Conservation (phyloP, 2,329 filamentous ascomycete genomes). For the Coniochaeta pulveracea region DNA sequence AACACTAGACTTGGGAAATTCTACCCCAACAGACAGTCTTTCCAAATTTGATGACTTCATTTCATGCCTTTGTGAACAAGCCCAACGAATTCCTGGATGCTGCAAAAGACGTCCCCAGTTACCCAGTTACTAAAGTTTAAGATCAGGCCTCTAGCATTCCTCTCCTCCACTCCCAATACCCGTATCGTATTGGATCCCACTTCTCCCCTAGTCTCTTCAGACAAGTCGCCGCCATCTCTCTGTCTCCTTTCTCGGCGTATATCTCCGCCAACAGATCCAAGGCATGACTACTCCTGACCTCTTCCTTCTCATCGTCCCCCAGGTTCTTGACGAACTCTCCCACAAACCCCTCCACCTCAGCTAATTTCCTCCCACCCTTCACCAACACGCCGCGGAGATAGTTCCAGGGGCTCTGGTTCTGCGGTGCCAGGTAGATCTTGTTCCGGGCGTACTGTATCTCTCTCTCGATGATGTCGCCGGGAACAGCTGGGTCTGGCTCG, state of each 20-base stretch:
- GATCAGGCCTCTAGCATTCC: slow-evolving; percentile 27
- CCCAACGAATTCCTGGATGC: no score
- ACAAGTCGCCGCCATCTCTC: slow-evolving; percentile 54
- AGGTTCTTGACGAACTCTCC: slow-evolving; percentile 37
- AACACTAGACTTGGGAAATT: no score
- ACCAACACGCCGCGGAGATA: slow-evolving; percentile 70
- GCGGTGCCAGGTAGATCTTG: slow-evolving; percentile 68
- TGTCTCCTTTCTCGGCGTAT: slow-evolving; percentile 44
- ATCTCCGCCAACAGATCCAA: slow-evolving; percentile 65
- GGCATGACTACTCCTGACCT: slow-evolving; percentile 51
- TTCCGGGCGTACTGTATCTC: slow-evolving; percentile 66
- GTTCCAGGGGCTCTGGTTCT: slow-evolving; percentile 93
- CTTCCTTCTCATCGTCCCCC: slow-evolving; percentile 32
- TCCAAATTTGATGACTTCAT: no score
- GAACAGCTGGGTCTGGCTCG: slow-evolving; percentile 42
- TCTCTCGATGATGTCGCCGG: slow-evolving; percentile 53
- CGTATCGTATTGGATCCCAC: slow-evolving; percentile 83
- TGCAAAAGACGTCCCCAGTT: no score
- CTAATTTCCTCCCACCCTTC: slow-evolving; percentile 46
- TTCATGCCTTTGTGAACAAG: no score
- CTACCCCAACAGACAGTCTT: no score
- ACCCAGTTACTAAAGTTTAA: no score
- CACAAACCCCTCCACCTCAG: slow-evolving; percentile 32
- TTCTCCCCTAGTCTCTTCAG: slow-evolving; percentile 65
- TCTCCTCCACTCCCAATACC: slow-evolving; percentile 82